Evolutionary conservation across 2,329 filamentous ascomycete genomes (phyloP).

Genomic region (Colletotrichum navitas): DNA sequence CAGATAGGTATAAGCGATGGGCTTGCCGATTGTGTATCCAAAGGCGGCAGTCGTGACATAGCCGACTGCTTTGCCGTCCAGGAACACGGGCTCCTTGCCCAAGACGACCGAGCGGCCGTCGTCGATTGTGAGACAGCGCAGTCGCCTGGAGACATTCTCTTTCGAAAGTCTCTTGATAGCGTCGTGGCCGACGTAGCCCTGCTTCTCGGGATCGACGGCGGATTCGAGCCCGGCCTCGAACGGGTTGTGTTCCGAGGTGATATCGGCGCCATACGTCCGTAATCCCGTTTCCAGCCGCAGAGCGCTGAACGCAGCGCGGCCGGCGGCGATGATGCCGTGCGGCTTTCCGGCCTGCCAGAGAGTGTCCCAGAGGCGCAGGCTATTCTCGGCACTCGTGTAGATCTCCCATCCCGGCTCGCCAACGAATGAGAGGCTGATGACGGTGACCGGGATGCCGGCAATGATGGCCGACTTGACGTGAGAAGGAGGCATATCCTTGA

Average conservation of each 20-base stretch:
- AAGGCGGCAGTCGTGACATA: constrained; percentile 74
- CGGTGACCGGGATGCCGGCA: constrained; percentile 67
- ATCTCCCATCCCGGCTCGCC: constrained; percentile 75
- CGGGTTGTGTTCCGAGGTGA: constrained; percentile 72
- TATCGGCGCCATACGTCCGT: constrained; percentile 67
- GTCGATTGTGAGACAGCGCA: constrained; percentile 66
- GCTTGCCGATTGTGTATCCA: constrained; percentile 69
- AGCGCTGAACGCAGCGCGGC: constrained; percentile 68
- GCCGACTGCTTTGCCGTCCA: constrained; percentile 60
- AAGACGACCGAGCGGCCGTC: constrained; percentile 69
- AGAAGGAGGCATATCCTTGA: constrained; percentile 63
- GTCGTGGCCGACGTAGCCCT: constrained; percentile 63
- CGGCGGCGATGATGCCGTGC: constrained; percentile 69
- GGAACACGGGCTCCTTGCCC: constrained; percentile 72
- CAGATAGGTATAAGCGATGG: constrained; percentile 70
- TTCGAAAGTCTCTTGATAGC: constrained; percentile 59
- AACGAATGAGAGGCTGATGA: constrained; percentile 69
- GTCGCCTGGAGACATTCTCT: constrained; percentile 48
- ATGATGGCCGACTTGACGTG: constrained; percentile 62
- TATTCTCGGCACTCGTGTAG: constrained; percentile 70
- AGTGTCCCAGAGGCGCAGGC: constrained; percentile 69
- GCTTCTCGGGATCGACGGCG: constrained; percentile 62
- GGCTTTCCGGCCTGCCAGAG: constrained; percentile 66
- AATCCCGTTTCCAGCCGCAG: constrained; percentile 72
- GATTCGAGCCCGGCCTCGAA: constrained; percentile 68